A percentile compares a stretch with the other conserved stretches of the same genome.
These are phyloP conservation scores for Gonapodya sp. DNA, from an alignment of 192 early-diverging fungal genomes.

Conservation along the genomic window DNA sequence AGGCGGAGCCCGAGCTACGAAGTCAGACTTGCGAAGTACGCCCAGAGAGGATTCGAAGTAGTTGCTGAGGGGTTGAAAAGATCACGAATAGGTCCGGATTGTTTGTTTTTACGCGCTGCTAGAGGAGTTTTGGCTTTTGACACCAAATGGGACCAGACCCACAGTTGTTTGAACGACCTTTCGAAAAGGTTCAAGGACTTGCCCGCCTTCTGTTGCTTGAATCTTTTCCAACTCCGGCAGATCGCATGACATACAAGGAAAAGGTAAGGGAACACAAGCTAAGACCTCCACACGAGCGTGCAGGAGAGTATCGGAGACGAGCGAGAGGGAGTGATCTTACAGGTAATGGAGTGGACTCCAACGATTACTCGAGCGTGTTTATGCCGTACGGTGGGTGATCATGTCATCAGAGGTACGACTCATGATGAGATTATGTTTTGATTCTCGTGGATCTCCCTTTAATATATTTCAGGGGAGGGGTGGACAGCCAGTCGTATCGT, in stretches of 20 bases:
- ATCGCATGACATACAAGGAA: constrained; percentile 23
- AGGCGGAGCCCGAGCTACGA: constrained; percentile 24
- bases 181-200: constrained; percentile 23
- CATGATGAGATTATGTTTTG: background rate
- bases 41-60: constrained; percentile 19
- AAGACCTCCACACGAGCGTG: constrained; percentile 21
- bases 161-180: constrained; percentile 19
- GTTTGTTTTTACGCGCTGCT: background rate
- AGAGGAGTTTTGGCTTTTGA: background rate
- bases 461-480: background rate
- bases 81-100: background rate
- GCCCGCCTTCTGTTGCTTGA: constrained; percentile 22
- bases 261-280: constrained; percentile 12
- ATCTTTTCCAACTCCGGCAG: constrained; percentile 5
- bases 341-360: constrained; percentile 17
- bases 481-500: constrained; percentile 19
- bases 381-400: constrained; percentile 17
- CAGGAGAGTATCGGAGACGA: constrained; percentile 12
- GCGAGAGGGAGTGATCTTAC: constrained; percentile 11
- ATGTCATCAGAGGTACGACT: background rate
- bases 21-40: constrained; percentile 21
- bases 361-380: constrained; percentile 21
- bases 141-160: background rate
- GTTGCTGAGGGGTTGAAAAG: constrained; percentile 5
- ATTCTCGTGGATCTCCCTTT: too few species aligned